Evolutionary conservation across 2,329 filamentous ascomycete genomes (phyloP), one percentile per base, ranked within the genome.

Genomic region (Mycosphaerella arachidis): DNA sequence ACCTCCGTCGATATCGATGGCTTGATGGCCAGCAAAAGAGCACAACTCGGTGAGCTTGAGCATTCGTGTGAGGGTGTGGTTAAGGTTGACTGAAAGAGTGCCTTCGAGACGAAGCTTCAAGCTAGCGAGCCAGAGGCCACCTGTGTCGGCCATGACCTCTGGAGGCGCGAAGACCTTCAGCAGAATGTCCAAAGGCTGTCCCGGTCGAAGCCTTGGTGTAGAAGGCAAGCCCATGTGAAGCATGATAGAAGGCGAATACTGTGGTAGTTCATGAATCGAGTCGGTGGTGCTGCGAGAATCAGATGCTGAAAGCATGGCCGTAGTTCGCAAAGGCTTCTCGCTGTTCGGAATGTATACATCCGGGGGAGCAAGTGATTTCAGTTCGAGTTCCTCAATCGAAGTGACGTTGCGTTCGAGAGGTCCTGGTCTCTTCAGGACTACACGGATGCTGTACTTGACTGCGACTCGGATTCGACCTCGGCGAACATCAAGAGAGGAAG

Each of bases 361-460:
- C 12, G 50, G 50, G 9, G 50, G 50, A 29, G 50, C 50, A 7
- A 52, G 50, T 35, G 50, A 52, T 30, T 52, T 52, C 50, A 52
- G n/a, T 2, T 31, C 30, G 6, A 52, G 30, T 8, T 52, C 50
- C 30, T 35, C 30, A 6, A 52, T 35, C 2, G 27, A 6, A n/a
- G 30, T 52, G 6, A 52, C 30, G 10, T 52, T 30, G 4, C 50
- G 50, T 18, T 52, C 50, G 5, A 52, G 50, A 20, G 30, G 10
- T 12, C 50, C 50, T 10, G 50, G 30, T 33, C 50, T 31, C 30
- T 52, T 52, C 27, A 52, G n/a, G n/a, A 52, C 29, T 8, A 33
- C 50, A 10, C 50, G 27, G 12, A 52, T 31, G 10, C 16, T 29
- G n/a, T 52, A 52, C n/a, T 35, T 31, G 9, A 35, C 50, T 16